phyloP scores from a whole-genome alignment of 768 basidiomycete genomes.

The Kwoniella dendrophila region DNA sequence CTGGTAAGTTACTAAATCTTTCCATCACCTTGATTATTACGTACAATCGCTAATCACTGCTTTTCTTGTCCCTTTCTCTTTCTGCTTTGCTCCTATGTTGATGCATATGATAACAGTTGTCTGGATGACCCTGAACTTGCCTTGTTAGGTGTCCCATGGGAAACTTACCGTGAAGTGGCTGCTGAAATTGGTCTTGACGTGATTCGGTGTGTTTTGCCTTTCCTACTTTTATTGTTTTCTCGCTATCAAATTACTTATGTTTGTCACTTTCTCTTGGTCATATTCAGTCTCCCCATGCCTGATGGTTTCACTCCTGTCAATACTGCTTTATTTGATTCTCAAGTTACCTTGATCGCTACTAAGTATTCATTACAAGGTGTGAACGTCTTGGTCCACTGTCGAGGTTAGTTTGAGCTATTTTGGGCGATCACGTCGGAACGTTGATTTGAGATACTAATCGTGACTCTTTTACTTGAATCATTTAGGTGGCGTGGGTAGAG shows the following conservation, averaged over 20 bases:
- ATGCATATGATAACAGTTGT: conserved; percentile 62
- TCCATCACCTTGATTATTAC: background rate
- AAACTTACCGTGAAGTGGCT: conserved; percentile 70
- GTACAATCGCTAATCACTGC: conserved; percentile 8
- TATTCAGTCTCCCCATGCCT: conserved; percentile 73
- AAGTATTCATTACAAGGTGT: conserved; percentile 73
- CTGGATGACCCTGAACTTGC: conserved; percentile 81
- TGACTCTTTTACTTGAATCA: background rate
- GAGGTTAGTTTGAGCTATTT: conserved; percentile 60
- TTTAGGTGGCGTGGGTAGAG: conserved; percentile 76
- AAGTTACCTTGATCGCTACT: conserved; percentile 68
- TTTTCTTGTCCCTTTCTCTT: conserved; percentile 1
- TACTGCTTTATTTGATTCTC: conserved; percentile 65
- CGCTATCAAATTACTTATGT: conserved; percentile 3
- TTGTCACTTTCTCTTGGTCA: conserved; percentile 8
- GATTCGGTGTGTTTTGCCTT: conserved; percentile 63
- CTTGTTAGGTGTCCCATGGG: conserved; percentile 84
- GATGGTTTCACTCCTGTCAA: conserved; percentile 81
- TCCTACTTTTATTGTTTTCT: background rate
- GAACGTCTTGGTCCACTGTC: conserved; percentile 80
- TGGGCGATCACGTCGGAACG: background rate
- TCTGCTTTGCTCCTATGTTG: too few relatives aligned
- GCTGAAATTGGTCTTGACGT: conserved; percentile 72
- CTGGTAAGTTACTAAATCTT: conserved; percentile 63
- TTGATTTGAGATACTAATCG: background rate